These are phyloP conservation scores for Primulina eburnea DNA, from an alignment of 257 asterid genomes.

Conservation along the genomic window DNA sequence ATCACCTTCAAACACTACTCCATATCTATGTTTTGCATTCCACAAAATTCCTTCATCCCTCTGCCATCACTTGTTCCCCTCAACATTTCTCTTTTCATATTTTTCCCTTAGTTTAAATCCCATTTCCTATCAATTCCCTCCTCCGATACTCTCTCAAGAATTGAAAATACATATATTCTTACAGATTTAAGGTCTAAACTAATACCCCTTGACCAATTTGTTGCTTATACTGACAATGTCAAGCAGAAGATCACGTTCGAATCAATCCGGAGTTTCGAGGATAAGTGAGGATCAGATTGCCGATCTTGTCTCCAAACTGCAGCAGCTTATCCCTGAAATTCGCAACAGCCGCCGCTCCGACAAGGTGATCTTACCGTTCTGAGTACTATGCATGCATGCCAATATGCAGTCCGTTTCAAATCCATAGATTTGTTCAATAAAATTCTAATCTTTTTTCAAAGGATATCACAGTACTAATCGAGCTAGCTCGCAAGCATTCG, in stretches of 20 bases:
- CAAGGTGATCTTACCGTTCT: constrained; percentile 42
- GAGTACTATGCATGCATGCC: neutral
- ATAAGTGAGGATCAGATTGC: constrained; percentile 85
- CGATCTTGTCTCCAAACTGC: constrained; percentile 77
- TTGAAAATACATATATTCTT: neutral
- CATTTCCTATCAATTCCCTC: neutral
- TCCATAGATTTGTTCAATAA: too few species aligned
- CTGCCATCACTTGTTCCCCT: constrained; percentile 44
- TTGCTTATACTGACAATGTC: constrained; percentile 52
- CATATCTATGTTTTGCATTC: constrained; percentile 23
- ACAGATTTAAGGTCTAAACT: too few species aligned
- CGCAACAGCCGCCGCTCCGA: constrained; percentile 62
- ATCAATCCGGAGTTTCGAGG: constrained; percentile 62
- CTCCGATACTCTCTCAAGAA: neutral
- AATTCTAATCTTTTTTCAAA: too few species aligned
- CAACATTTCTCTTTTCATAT: constrained; percentile 16
- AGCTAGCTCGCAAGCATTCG: too few species aligned
- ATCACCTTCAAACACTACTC: constrained; percentile 58
- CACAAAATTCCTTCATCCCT: constrained; percentile 34
- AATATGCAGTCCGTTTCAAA: neutral
- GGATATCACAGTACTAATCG: too few species aligned
- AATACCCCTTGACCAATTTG: neutral
- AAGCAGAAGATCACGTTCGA: constrained; percentile 84
- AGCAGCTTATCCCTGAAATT: constrained; percentile 82
- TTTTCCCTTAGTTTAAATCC: constrained; percentile 23